Percentiles rank a stretch among this genome's conserved stretches.
These are phyloP conservation scores for Globisporangium spiculum DNA, from an alignment of 352 stramenopile genomes.

Conservation along the genomic window DNA sequence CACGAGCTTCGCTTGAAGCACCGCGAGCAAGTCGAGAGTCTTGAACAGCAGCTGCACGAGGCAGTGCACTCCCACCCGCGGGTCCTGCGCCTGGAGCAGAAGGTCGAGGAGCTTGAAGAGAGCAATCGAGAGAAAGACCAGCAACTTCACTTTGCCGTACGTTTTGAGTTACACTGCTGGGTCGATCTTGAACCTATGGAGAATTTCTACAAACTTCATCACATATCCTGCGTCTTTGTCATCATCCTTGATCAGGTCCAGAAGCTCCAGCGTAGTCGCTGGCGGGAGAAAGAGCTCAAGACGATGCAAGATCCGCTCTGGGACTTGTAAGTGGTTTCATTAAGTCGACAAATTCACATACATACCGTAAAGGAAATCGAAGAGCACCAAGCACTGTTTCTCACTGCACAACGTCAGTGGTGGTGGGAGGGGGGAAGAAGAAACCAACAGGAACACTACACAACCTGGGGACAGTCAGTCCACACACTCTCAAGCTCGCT, in stretches of 20 bases:
- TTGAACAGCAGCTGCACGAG: constrained; percentile 48
- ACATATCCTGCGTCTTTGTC: neutral
- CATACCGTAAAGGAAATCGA: neutral
- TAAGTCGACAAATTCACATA: neutral
- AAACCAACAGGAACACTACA: neutral
- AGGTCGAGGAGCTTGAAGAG: constrained; percentile 40
- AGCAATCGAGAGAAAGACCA: constrained; percentile 47
- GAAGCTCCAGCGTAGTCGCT: constrained; percentile 70
- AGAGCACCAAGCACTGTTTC: neutral
- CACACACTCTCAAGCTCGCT: neutral
- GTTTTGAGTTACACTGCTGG: neutral
- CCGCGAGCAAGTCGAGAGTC: constrained; percentile 32
- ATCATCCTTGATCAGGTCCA: constrained; percentile 33
- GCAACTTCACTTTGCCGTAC: constrained; percentile 63
- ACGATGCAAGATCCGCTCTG: constrained; percentile 67
- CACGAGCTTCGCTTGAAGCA: constrained; percentile 56
- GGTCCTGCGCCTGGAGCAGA: constrained; percentile 34
- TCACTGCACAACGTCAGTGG: neutral
- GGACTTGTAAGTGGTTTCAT: constrained; percentile 28
- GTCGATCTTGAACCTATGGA: neutral
- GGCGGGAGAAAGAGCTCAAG: constrained; percentile 66
- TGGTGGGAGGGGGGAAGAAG: neutral
- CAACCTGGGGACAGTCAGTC: neutral
- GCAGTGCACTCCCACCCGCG: constrained; percentile 48
- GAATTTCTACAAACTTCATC: neutral